Evolutionary conservation across 148 eudicot species (phyloP), one percentile per base, ranked within the genome.

Genomic region (Cornus suecica): DNA sequence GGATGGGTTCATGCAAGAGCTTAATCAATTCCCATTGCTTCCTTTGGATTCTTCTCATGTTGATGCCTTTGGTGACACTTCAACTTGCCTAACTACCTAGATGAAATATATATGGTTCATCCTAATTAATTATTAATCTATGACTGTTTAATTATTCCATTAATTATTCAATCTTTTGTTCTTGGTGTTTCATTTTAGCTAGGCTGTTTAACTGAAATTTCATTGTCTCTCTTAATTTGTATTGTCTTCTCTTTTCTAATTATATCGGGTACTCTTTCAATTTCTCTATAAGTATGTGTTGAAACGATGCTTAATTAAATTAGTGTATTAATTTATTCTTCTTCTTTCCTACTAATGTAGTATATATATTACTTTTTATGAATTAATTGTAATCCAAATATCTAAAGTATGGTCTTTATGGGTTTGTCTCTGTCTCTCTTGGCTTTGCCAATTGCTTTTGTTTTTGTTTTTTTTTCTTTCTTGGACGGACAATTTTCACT

Each of bases 1-100:
- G 68, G 91, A 88, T 74, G 80, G 84, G 6, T 86, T 88, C 77
- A 86, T 86, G 89, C 83, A 81, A 62, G 84, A 86, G 68, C 66
- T 86, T 61, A 81, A 58, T 83, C 84, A 82, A 56, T 83, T 80
- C 78, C 84, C 78, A 27, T 31, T 83, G 63, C 84, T 85, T 68
- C 83, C 84, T 62, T 31, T 89, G 75, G 88, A 79, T 77, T 63
- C 81, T 56, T 45, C 78, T 81, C 85, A 63, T 22, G 75, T 84
- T 72, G 73, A 83, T 82, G 75, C 77, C 6, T 82, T 72, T 75
- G 84, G 80, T 73, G 79, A 74, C 67, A 4, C 72, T 37, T 16
- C 74, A 72, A 31, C 51, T 72, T 75, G 68, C 69, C 71, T 65
- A 71, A 25, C 62, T 70, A 5, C 5, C 8, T 14, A 58, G 6